Percentiles rank a stretch among this genome's conserved stretches.
These are phyloP conservation scores for Pittosporum tobira DNA, from an alignment of 129 eudicot genomes.

Conservation along the genomic window DNA sequence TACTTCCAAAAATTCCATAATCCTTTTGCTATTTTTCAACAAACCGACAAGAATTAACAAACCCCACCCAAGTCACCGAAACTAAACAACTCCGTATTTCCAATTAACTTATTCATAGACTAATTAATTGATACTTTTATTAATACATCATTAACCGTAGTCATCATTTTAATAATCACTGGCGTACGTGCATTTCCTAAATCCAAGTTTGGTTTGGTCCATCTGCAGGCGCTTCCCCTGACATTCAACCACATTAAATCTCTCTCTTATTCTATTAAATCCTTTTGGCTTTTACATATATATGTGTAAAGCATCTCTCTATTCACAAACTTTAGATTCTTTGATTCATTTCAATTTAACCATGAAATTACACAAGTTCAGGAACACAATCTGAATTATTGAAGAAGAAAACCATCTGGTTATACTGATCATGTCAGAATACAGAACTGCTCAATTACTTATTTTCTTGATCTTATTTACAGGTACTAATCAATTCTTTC, in stretches of 20 bases:
- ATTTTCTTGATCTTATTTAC: constrained; percentile 44
- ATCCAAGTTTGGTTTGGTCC: constrained; percentile 29
- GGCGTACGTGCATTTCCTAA: constrained; percentile 19
- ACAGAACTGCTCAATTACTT: constrained; percentile 21
- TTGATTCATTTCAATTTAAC: constrained; percentile 10
- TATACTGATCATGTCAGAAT: constrained; percentile 41
- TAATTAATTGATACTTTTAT: no score
- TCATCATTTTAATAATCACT: no score
- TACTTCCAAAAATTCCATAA: no score
- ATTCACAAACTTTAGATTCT: not conserved
- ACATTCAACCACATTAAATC: constrained; percentile 24
- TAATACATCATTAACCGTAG: no score
- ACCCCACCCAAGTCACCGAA: no score
- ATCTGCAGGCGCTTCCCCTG: constrained; percentile 49
- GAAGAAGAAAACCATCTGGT: constrained; percentile 7
- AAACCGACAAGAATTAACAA: no score
- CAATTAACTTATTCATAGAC: no score
- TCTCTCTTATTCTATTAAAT: constrained; percentile 6
- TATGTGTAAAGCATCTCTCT: not conserved
- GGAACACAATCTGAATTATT: constrained; percentile 4
- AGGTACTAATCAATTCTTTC: constrained; percentile 26
- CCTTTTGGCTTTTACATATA: not conserved
- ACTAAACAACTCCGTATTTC: no score
- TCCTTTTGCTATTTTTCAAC: no score
- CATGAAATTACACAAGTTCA: constrained; percentile 10